phyloP scores from a whole-genome alignment of 1,284 basidiomycete genomes.

The Ganoderma lingzhi region DNA sequence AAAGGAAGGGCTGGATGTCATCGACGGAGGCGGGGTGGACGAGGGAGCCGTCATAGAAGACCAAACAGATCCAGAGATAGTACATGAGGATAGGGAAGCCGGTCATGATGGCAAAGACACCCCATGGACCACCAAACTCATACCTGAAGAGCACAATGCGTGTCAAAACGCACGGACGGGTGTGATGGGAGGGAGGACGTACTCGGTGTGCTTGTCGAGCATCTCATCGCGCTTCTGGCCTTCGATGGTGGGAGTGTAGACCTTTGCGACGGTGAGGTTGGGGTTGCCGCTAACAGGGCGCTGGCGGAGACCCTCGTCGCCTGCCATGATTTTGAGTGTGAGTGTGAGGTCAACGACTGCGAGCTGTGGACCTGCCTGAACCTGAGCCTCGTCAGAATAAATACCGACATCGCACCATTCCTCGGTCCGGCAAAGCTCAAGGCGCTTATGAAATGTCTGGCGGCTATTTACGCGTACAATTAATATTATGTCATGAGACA shows the following conservation, averaged over 20 bases:
- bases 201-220: constrained; percentile 81
- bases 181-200: constrained; percentile 38
- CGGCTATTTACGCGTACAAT: neutral
- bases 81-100: constrained; percentile 96
- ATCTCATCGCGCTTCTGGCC: constrained; percentile 76
- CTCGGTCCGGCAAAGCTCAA: no score
- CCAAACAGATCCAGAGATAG: constrained; percentile 98
- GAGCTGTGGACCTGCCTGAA: neutral
- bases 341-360: constrained; percentile 1
- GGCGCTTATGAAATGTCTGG: neutral
- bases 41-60: constrained; percentile 93
- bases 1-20: constrained; percentile 84
- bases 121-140: constrained; percentile 96
- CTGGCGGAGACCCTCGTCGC: constrained; percentile 36
- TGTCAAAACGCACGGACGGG: constrained; percentile 1
- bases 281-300: constrained; percentile 32
- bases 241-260: constrained; percentile 57
- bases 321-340: constrained; percentile 22
- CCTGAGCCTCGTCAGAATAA: constrained; percentile 2
- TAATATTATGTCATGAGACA: neutral
- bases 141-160: constrained; percentile 57
- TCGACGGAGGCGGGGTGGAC: constrained; percentile 78
- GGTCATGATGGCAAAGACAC: constrained; percentile 93
- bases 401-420: constrained; percentile 21
- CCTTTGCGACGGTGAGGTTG: constrained; percentile 30